These are phyloP conservation scores for Myochromella boudieri DNA, from an alignment of 768 basidiomycete species.

Conservation along the genomic window DNA sequence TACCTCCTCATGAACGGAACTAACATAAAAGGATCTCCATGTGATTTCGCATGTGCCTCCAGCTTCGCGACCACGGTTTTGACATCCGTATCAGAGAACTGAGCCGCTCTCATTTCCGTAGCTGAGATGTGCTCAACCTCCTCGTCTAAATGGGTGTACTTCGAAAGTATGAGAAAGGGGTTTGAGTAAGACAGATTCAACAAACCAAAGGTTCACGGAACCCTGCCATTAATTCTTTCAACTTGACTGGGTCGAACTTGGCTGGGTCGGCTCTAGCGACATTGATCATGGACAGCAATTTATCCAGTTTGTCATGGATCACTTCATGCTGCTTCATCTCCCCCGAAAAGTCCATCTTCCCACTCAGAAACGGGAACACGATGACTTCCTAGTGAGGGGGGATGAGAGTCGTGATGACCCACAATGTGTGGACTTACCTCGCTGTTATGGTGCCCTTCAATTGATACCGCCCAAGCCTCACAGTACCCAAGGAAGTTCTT, in stretches of 20 bases:
- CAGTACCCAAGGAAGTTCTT: constrained; percentile 40
- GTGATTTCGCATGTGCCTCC: constrained; percentile 29
- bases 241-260: constrained; percentile 27
- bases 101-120: constrained; percentile 26
- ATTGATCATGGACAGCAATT: constrained; percentile 23
- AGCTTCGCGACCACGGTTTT: constrained; percentile 24
- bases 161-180: background rate
- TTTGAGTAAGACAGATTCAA: background rate
- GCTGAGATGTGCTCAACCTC: constrained; percentile 34
- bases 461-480: constrained; percentile 33
- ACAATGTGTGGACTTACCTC: constrained; percentile 23
- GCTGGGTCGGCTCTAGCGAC: constrained; percentile 23
- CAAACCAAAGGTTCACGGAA: constrained; percentile 31
- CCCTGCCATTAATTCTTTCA: constrained; percentile 27
- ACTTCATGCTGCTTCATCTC: constrained; percentile 35
- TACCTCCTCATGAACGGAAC: constrained; percentile 38
- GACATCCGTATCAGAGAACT: constrained; percentile 28
- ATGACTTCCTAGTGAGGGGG: constrained; percentile 22
- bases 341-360: constrained; percentile 35
- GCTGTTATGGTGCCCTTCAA: constrained; percentile 34
- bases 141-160: constrained; percentile 37
- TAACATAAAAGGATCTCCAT: constrained; percentile 30
- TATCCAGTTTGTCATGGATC: constrained; percentile 29
- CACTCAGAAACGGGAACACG: constrained; percentile 35
- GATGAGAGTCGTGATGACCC: background rate